Conservation (phyloP, 2,329 filamentous ascomycete genomes). For the Cladosporium sp. region DNA sequence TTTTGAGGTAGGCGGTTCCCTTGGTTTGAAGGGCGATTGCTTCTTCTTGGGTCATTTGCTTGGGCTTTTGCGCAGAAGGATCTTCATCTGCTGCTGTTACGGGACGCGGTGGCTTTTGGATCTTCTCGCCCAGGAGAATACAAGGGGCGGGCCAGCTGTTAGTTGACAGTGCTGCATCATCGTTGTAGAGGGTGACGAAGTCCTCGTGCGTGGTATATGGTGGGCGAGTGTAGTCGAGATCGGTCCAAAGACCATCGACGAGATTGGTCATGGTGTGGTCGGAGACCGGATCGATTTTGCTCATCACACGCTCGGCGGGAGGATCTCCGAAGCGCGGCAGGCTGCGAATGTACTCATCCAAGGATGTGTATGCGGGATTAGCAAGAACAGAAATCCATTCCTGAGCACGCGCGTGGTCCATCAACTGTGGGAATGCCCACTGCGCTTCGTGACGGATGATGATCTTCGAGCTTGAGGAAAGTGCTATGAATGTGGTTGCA, state of each 20-base stretch:
- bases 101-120: slow-evolving; percentile 4
- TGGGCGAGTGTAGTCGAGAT: slow-evolving; percentile 40
- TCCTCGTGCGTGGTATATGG: slow-evolving; percentile 36
- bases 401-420: slow-evolving; percentile 35
- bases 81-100: background rate
- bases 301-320: slow-evolving; percentile 34
- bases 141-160: slow-evolving; percentile 23
- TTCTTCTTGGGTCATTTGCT: slow-evolving; percentile 8
- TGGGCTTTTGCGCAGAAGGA: slow-evolving; percentile 16
- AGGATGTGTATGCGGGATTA: slow-evolving; percentile 38
- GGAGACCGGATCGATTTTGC: slow-evolving; percentile 39
- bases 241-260: slow-evolving; percentile 43
- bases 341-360: slow-evolving; percentile 42
- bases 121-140: slow-evolving; percentile 30
- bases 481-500: slow-evolving; percentile 39
- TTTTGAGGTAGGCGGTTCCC: slow-evolving; percentile 40
- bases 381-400: slow-evolving; percentile 35
- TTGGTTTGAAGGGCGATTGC: slow-evolving; percentile 48
- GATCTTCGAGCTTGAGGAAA: slow-evolving; percentile 47
- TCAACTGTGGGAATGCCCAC: slow-evolving; percentile 44
- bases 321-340: slow-evolving; percentile 41
- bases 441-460: slow-evolving; percentile 52
- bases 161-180: slow-evolving; percentile 19
- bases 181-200: slow-evolving; percentile 35
- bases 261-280: slow-evolving; percentile 43